These are phyloP conservation scores for Boletus subluridellus DNA, from an alignment of 1,284 basidiomycete genomes.

Conservation along the genomic window DNA sequence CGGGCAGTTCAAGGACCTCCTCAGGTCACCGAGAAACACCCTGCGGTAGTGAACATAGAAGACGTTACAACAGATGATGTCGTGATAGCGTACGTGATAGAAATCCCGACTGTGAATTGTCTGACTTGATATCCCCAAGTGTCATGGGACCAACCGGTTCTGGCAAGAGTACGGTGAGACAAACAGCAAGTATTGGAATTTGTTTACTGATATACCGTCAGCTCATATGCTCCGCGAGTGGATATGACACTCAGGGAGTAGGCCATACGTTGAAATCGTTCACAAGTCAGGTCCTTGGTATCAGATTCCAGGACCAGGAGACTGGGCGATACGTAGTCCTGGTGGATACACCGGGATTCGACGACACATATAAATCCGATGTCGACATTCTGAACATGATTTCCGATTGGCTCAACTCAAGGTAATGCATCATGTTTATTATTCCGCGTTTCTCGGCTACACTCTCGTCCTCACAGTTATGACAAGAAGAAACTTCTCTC, in stretches of 20 bases:
- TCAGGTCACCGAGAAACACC: background rate
- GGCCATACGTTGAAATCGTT: conserved; percentile 16
- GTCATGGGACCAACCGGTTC: conserved; percentile 21
- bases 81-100: conserved; percentile 21
- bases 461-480: conserved; percentile 28
- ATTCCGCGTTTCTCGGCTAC: background rate
- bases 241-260: conserved; percentile 1
- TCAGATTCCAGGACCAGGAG: conserved; percentile 10
- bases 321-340: conserved; percentile 9
- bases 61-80: conserved; percentile 12
- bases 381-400: conserved; percentile 24
- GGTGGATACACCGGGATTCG: conserved; percentile 24
- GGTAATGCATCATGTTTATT: conserved; percentile 1
- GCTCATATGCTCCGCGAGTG: conserved; percentile 28
- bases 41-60: background rate
- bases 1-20: background rate
- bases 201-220: background rate
- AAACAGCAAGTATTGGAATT: too few relatives aligned
- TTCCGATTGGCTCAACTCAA: conserved; percentile 24
- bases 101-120: background rate
- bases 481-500: conserved; percentile 32
- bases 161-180: conserved; percentile 14
- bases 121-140: conserved; percentile 5
- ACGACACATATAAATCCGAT: conserved; percentile 20
- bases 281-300: conserved; percentile 14